phyloP scores from a whole-genome alignment of 2,329 filamentous ascomycete genomes.

The Fusarium sp. region DNA sequence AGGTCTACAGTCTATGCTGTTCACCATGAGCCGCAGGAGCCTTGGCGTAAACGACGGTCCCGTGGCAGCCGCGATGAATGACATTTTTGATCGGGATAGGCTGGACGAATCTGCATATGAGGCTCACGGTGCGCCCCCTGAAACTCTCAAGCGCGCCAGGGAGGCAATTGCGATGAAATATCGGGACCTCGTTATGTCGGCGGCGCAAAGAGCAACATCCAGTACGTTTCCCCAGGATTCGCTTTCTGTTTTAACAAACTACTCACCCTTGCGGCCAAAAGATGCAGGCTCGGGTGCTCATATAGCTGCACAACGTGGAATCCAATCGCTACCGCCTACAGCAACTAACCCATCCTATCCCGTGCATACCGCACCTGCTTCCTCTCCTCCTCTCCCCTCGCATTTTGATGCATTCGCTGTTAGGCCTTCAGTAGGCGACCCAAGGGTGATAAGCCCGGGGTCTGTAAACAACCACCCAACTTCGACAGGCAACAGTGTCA shows the following conservation, averaged over 20 bases:
- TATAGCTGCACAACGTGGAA: constrained; percentile 7
- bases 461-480: not conserved
- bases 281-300: constrained; percentile 2
- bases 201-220: constrained; percentile 1
- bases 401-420: constrained; percentile 8
- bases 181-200: constrained; percentile 7
- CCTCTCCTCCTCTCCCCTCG: constrained; percentile 4
- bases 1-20: constrained; percentile 41
- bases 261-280: constrained; percentile 16
- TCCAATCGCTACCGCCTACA: constrained; percentile 6
- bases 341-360: constrained; percentile 3
- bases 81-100: constrained; percentile 40
- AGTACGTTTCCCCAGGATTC: constrained; percentile 22
- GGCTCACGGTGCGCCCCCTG: not conserved
- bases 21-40: constrained; percentile 42
- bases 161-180: constrained; percentile 10
- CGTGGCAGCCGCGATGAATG: constrained; percentile 24
- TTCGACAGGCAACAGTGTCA: not conserved
- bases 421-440: not conserved
- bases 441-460: constrained; percentile 9
- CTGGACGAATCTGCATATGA: constrained; percentile 31
- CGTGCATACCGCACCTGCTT: not conserved
- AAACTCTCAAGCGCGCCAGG: constrained; percentile 17
- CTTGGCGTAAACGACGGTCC: constrained; percentile 38
- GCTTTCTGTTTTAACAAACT: not conserved